Base-by-base conservation (phyloP, 2,329 filamentous ascomycete genomes). In the Incumbomyces delicatus region DNA sequence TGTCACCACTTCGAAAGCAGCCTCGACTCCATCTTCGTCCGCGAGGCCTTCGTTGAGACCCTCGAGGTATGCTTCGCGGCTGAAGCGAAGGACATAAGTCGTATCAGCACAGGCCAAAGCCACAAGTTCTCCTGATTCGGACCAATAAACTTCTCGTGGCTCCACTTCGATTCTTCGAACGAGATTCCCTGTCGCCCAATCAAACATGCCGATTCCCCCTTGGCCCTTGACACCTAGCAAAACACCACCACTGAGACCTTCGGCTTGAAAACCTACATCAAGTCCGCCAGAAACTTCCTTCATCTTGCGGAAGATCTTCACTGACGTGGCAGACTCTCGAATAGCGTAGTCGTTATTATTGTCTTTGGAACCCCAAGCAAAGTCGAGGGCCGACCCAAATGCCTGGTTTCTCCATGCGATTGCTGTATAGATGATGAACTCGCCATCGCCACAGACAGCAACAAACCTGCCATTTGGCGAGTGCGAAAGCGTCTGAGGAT, bases 321-420 rank as follows among this genome's bases (percentile, higher is more conserved):
- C 88, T 60, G 85, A 94, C 41, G 90, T 95, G 22, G 47, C 43
- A 11, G 89, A 95, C 68, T 98, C 92, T 31, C 92, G 83, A 58
- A 98, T 96, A 33, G 92, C 92, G 62, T 94, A 96, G 65, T 98
- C 92, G 65, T 95, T 96, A 18, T 87, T 94, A 68, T 95, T 95
- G 49, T 95, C 90, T 68, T 95, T 95, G 37, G 86, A 87, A 0
- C 85, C 90, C 92, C 92, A 98, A 10, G 86, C 89, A 64, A 98
- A 98, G 68, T 98, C 92, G 44, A 96, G 71, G 6, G 90, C 92
- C 34, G 87, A 89, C 17, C 92, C 92, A 60, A 98, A 98, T 2
- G 88, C 88, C 72, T 96, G 95, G 69, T 98, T 96, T 63, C 92
- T 82, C 78, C 94, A 94, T 2, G 90, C 90, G 49, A 96, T 76